Evolutionary conservation across 2,329 filamentous ascomycete genomes (phyloP), one percentile per base, ranked within the genome.

Genomic region (Phyllosticta ampelicida): DNA sequence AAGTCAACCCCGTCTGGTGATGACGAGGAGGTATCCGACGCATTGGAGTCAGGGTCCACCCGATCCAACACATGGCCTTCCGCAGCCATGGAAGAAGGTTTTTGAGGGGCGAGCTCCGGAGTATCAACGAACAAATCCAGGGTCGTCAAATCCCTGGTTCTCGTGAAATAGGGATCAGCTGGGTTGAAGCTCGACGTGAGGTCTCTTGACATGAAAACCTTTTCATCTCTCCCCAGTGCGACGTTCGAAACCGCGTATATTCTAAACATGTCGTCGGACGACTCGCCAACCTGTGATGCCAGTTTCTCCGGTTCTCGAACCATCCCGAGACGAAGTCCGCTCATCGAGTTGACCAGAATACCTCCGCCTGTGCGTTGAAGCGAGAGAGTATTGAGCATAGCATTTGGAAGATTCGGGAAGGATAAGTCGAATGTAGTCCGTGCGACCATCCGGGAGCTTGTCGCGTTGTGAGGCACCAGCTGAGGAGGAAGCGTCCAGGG

Each of bases 401-500:
- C 73, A 51, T 78, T 79, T 9, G 77, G 75, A 48, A 82, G 69
- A 49, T 78, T 76, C 9, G 84, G 84, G 65, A 87, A 87, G 0
- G 83, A 82, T 3, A 87, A 78, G 56, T 86, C 85, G 56, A 94
- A 85, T 2, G 89, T 87, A 9, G 86, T 78, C 18, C 86, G 86
- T 59, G 84, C 78, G 5, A 83, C 79, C 63, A 95, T 85, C 11
- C 81, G 83, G 4, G 86, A 80, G 64, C 89, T 95, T n/a, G 80
- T 86, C 0, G 87, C 92, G 65, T 95, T 84, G 9, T 75, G 73
- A 0, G 91, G 90, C 2, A 96, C 79, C 64, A 95, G 78, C 23
- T 82, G 79, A 1, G 78, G 76, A 0, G 94, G 92, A 0, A 99
- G 75, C 0, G 94, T 97, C 92, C 92, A 97, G 0, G 94, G 94